Evolutionary conservation across 495 filamentous ascomycete genomes (phyloP), one percentile per base, ranked within the genome.

Genomic region (Podospora pseudopauciseta): DNA sequence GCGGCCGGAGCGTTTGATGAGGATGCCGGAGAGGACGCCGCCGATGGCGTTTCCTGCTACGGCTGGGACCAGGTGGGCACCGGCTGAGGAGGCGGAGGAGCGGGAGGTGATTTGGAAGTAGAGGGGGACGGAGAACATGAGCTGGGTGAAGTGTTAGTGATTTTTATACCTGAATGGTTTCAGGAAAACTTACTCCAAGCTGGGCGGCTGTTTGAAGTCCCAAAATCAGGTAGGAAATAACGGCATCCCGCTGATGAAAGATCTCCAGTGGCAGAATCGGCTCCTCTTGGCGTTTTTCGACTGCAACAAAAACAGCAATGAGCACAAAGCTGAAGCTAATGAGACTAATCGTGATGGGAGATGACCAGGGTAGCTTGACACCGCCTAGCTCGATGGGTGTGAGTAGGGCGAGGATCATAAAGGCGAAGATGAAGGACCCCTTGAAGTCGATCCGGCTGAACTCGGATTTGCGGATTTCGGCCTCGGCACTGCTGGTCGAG

Each of bases 101-200:
- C 79, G 73, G 4, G 79, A 70, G 0, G 87, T 89, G n/a, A 90
- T 83, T 68, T 90, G 87, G 71, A 91, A 91, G 73, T 91, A 92
- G 0, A 92, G 76, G 0, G 90, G 90, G 0, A 91, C 84, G n/a
- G 79, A 78, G 57, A 82, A 83, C 83, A 87, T 86, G 65, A 87
- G 72, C 82, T 83, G 60, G 18, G n/a, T 15, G 18, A 6, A 6
- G 55, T 58, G 55, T 58, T 13, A 49, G 39, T 49, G 9, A 49
- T 23, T 23, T 23, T 23, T 23, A 23, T 23, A 23, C 23, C 23
- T 23, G 23, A 23, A 23, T 23, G 1, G 23, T 23, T 23, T 23
- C 23, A 39, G 63, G 34, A 58, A 34, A 58, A 77, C 81, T 73
- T 81, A 80, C 84, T 72, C 79, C 79, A 2, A 89, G 67, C 67